phyloP scores from a whole-genome alignment of 169 alveolate genomes.

The Besnoitia besnoiti region DNA sequence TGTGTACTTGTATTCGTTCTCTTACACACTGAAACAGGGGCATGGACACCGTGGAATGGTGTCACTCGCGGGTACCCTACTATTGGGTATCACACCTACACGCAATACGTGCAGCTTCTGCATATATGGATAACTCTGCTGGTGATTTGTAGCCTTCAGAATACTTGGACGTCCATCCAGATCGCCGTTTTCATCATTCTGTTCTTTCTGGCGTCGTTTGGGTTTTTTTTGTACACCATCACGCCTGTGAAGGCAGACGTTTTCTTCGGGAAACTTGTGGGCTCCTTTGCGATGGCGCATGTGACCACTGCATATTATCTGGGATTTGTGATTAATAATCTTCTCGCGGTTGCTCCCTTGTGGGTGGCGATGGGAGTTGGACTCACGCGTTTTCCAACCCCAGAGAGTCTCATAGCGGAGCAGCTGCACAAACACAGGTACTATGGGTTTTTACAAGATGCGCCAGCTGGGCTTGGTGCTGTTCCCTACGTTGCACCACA shows the following conservation, averaged over 20 bases:
- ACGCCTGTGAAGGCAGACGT: background rate
- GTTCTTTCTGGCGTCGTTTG: background rate
- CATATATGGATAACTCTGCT: background rate
- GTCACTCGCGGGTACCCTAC: conserved; percentile 61
- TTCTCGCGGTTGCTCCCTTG: background rate
- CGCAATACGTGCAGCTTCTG: background rate
- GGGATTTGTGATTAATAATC: background rate
- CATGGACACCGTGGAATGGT: conserved; percentile 41
- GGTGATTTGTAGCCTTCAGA: background rate
- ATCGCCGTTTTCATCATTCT: background rate
- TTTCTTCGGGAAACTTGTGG: background rate
- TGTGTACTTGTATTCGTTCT: conserved; percentile 71
- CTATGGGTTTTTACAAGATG: background rate
- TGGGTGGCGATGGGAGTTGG: background rate
- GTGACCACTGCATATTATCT: background rate
- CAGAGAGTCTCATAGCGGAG: background rate
- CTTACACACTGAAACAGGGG: conserved; percentile 68
- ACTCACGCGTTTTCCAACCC: background rate
- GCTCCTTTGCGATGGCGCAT: background rate
- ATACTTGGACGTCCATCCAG: background rate
- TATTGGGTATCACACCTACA: conserved; percentile 49
- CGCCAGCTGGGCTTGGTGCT: background rate
- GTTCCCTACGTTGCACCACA: background rate
- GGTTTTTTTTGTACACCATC: background rate
- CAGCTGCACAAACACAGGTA: background rate